Percentiles rank a stretch among this genome's conserved stretches.
Evolutionary conservation across 805 yeast species (phyloP).

Genomic region (Kodamaea laetipori): DNA sequence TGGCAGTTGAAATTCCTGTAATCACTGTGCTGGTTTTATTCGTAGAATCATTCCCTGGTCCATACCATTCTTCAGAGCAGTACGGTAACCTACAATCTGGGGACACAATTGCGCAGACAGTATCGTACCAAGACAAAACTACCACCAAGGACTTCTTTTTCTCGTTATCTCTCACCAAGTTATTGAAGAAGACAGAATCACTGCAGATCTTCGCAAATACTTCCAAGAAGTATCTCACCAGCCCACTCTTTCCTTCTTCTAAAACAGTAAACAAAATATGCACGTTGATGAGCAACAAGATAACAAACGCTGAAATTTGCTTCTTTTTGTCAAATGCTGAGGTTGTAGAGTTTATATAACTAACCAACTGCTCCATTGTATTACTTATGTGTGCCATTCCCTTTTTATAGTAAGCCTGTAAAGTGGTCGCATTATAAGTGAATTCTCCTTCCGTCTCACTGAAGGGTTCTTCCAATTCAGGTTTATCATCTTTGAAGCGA

Average conservation of each 20-base stretch:
- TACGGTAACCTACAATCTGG: conserved; percentile 59
- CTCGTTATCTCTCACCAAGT: conserved; percentile 42
- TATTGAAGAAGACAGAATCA: conserved; percentile 42
- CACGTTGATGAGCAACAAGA: conserved; percentile 53
- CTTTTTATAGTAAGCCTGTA: conserved; percentile 46
- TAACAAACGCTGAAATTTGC: conserved; percentile 38
- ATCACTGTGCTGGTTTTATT: conserved; percentile 21
- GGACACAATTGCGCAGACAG: conserved; percentile 55
- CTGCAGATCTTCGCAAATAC: conserved; percentile 52
- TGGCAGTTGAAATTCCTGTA: conserved; percentile 45
- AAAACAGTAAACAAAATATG: conserved; percentile 55
- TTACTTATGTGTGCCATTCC: conserved; percentile 58
- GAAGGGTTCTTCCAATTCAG: background rate
- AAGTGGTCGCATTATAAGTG: conserved; percentile 1
- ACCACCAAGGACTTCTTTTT: conserved; percentile 52
- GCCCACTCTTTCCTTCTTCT: conserved; percentile 56
- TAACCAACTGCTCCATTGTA: conserved; percentile 56
- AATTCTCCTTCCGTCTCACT: background rate
- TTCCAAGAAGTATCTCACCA: conserved; percentile 50
- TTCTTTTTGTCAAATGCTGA: conserved; percentile 18
- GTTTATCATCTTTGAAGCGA: background rate
- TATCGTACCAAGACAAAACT: conserved; percentile 62
- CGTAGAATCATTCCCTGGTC: conserved; percentile 26
- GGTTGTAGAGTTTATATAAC: conserved; percentile 26
- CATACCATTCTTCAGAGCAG: conserved; percentile 57